Evolutionary conservation across 371 early-diverging fungal species (phyloP), one percentile per base, ranked within the genome.

Genomic region (Syncephalastrum sp.): DNA sequence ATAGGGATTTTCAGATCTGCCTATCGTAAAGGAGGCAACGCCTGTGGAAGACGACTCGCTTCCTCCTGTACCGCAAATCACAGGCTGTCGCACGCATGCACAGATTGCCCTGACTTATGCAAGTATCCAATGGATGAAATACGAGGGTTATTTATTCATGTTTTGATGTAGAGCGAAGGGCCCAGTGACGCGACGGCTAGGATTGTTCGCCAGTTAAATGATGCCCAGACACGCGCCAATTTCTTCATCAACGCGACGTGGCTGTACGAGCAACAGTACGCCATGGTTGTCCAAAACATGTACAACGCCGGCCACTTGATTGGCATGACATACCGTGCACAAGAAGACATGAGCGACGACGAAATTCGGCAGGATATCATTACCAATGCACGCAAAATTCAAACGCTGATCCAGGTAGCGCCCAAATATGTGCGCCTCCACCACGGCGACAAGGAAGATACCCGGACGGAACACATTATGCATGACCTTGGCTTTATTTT

Each of bases 281-380:
- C 73, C 1, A 60, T 64, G 1, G 65, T 72, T 38, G 62, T 69
- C 43, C 73, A 69, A 25, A 66, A 66, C 6, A 67, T 68, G 19
- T 72, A 72, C 60, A 63, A 48, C 19, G 65, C 65, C n/a, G 73
- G 73, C 46, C 73, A 72, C 50, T 47, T 69, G 24, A 72, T 72
- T 50, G 73, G 73, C 19, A 72, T 72, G 73, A 72, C 69, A 46
- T 72, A 69, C 59, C 73, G 73, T 45, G 59, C 69, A 25, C 70
- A 67, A 25, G 68, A 69, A 47, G 69, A 68, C 43, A 59, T 69
- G 64, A 62, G 62, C 5, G 69, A 72, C 13, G 56, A 55, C 23
- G 56, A 69, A 43, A 58, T 72, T 50, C 56, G 59, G 10, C 56
- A 65, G 27, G 73, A 72, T 47, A 66, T 72, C 55, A 66, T 63